Base-by-base conservation (phyloP, 2,329 filamentous ascomycete species). In the Trichoderma sp. region DNA sequence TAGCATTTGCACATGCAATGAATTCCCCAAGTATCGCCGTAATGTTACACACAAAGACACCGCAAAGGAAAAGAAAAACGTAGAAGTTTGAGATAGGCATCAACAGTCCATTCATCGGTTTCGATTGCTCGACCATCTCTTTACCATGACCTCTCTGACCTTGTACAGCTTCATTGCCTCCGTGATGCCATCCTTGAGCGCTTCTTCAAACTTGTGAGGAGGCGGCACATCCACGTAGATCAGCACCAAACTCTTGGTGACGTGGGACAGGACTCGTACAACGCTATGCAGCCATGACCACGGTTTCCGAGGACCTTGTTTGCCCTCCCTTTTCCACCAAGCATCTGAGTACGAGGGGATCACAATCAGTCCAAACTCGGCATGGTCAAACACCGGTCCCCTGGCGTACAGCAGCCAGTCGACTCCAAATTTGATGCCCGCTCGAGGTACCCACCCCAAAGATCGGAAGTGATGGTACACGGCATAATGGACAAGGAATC, bases 381-480 rank as follows among this genome's bases (percentile, higher is more conserved):
- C 96, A 79, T 99, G 96, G 26, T 94, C 91, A 80, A 99, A 98
- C 0, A 96, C 95, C 0, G 96, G 96, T 0, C 96, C 96, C 24
- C 94, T 91, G 71, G 94, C 91, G 82, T 99, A 99, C 8, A 99
- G 87, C n/a, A 99, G 84, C 84, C 93, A 98, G 81, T 99, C 96
- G 11, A 94, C 93, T 26, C 93, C 93, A 77, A 99, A 99, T 79
- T 99, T 99, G 79, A 97, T 91, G 43, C 96, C 97, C 6, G 93
- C 90, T 15, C 97, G 91, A 0, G 97, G 92, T 1, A 98, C 93
- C 95, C 96, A 99, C 28, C 96, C 96, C 0, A 98, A 86, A 0
- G 94, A 97, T 47, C 96, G 92, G 83, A 97, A 99, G 80, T 99
- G 95, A 79, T 99, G 96, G 80, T 97, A 99, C 21, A 93, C 93